A percentile compares a stretch with the other conserved stretches of the same genome.
Evolutionary conservation across 305 asterid species (phyloP).

Genomic region (Rubia balearica): DNA sequence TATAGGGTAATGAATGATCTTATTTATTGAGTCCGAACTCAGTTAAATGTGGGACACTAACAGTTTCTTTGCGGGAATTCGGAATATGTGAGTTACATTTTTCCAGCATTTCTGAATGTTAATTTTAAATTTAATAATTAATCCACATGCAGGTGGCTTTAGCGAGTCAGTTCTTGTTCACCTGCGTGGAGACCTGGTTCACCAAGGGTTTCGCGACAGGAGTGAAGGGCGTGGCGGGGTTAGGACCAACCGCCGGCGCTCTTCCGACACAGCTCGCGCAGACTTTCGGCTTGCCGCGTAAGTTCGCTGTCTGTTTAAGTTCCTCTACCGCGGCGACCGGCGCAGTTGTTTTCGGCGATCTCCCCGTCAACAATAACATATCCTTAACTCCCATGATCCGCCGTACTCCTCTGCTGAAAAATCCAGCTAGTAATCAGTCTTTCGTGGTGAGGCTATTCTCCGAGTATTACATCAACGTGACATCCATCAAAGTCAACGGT

Average conservation of each 20-base stretch:
- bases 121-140: too few species aligned
- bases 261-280: conserved; percentile 34
- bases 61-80: too few species aligned
- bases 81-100: too few species aligned
- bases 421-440: not conserved
- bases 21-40: too few species aligned
- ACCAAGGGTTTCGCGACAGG: conserved; percentile 33
- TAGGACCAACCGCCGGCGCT: conserved; percentile 31
- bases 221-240: conserved; percentile 37
- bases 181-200: conserved; percentile 15
- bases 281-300: conserved; percentile 19
- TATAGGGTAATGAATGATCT: too few species aligned
- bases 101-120: not conserved
- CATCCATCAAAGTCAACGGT: conserved; percentile 17
- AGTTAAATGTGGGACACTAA: too few species aligned
- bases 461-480: conserved; percentile 22
- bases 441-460: not conserved
- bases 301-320: conserved; percentile 22
- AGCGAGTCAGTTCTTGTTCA: conserved; percentile 16
- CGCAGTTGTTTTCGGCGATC: conserved; percentile 19
- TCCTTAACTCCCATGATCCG: not conserved
- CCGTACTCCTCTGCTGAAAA: conserved; percentile 3
- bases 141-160: not conserved
- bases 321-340: conserved; percentile 11
- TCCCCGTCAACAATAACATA: conserved; percentile 3